Evolutionary conservation across 176 grass and related monocot genomes (phyloP).

Genomic region (Oryza brachyantha): DNA sequence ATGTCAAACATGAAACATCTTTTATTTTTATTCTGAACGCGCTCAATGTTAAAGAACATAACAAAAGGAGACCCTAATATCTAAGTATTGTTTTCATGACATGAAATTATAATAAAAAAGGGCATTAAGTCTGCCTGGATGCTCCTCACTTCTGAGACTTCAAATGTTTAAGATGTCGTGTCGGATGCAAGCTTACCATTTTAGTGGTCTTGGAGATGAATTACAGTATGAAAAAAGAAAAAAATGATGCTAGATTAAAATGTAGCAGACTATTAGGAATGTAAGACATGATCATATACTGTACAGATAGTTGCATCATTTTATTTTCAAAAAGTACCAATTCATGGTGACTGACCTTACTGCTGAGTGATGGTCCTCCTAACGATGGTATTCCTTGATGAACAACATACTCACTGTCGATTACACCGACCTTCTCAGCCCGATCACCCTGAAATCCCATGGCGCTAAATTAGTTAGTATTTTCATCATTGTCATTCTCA

Average conservation of each 20-base stretch:
- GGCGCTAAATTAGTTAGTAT: slow-evolving; percentile 13
- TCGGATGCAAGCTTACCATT: not conserved
- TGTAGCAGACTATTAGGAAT: not conserved
- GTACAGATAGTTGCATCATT: not conserved
- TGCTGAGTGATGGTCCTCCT: slow-evolving; percentile 74
- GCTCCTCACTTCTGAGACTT: not conserved
- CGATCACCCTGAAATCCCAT: slow-evolving; percentile 81
- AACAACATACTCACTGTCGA: slow-evolving; percentile 92
- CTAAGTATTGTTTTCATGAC: not conserved
- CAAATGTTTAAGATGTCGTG: not conserved
- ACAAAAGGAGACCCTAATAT: not conserved
- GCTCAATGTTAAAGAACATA: not conserved
- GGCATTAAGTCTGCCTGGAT: not conserved
- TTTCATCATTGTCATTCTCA: not conserved
- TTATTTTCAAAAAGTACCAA: not conserved
- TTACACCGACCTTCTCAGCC: slow-evolving; percentile 93
- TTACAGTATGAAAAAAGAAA: not conserved
- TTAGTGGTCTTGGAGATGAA: not conserved
- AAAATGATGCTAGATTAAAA: slow-evolving; percentile 9
- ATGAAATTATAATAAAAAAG: not conserved
- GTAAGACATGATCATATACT: not conserved
- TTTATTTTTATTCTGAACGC: not conserved
- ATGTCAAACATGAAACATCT: not conserved
- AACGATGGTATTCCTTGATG: slow-evolving; percentile 98
- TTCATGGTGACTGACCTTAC: slow-evolving; percentile 39